phyloP scores from a whole-genome alignment of 371 early-diverging fungal species.

The Rhizopus arrhizus region DNA sequence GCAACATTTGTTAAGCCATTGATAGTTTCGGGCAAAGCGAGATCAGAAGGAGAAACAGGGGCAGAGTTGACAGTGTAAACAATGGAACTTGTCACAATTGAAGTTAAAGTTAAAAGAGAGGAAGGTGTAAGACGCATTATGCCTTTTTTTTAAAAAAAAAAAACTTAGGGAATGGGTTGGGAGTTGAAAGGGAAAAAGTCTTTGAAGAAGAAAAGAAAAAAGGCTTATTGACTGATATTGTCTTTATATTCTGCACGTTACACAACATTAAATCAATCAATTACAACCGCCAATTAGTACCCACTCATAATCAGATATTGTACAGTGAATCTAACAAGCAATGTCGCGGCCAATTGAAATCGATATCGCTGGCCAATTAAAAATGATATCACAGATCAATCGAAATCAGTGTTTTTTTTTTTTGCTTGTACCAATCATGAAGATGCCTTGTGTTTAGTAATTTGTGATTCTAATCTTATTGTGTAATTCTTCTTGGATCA shows the following conservation, averaged over 20 bases:
- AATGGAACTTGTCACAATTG: conserved; percentile 21
- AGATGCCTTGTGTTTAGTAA: conserved; percentile 13
- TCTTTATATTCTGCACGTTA: conserved; percentile 1
- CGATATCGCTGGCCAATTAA: too few relatives aligned
- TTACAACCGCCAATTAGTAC: neutral
- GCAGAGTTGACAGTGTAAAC: conserved; percentile 18
- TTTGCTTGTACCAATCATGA: conserved; percentile 4
- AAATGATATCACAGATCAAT: too few relatives aligned
- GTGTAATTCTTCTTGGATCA: conserved; percentile 9
- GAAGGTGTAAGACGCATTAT: conserved; percentile 30
- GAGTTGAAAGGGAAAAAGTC: conserved; percentile 2
- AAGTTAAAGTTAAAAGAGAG: conserved; percentile 30
- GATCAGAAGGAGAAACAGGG: conserved; percentile 8
- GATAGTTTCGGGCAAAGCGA: conserved; percentile 6
- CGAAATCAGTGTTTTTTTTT: too few relatives aligned
- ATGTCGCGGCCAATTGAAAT: too few relatives aligned
- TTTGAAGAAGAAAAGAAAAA: conserved; percentile 1
- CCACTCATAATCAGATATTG: neutral
- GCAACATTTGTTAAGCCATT: neutral
- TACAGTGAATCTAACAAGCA: too few relatives aligned
- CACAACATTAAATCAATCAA: neutral
- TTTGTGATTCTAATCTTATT: conserved; percentile 14
- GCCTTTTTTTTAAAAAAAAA: conserved; percentile 11
- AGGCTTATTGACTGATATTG: neutral
- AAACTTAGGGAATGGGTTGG: conserved; percentile 9